phyloP scores from a whole-genome alignment of 1,139 yeast genomes.

The Blastobotrys petasosporus region DNA sequence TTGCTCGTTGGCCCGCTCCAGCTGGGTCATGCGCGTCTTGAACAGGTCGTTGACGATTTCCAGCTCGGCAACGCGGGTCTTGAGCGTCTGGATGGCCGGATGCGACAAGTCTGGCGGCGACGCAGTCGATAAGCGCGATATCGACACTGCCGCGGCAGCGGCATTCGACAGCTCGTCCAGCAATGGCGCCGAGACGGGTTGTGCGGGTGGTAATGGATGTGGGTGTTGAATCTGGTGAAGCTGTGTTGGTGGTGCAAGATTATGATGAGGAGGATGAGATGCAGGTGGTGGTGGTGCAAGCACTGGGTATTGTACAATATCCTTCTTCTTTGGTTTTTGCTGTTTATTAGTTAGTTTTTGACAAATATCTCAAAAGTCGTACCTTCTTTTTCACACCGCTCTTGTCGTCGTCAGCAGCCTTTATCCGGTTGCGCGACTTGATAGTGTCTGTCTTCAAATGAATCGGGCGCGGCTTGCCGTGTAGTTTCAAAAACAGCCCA shows the following conservation, averaged over 20 bases:
- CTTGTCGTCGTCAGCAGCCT: slow-evolving; percentile 23
- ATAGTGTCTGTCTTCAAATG: slow-evolving; percentile 87
- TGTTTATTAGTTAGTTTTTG: neutral
- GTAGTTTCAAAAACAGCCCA: slow-evolving; percentile 83
- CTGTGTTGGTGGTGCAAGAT: neutral
- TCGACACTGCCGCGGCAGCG: slow-evolving; percentile 6
- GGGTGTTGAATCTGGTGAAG: no score
- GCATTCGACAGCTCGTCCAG: neutral
- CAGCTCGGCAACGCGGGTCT: slow-evolving; percentile 72
- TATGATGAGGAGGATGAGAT: neutral
- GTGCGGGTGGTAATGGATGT: neutral
- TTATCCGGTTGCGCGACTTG: slow-evolving; percentile 79
- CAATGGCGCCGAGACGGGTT: slow-evolving; percentile 3
- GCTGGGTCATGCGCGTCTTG: slow-evolving; percentile 71
- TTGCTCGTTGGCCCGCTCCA: slow-evolving; percentile 41
- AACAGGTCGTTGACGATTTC: slow-evolving; percentile 86
- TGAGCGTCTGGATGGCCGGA: slow-evolving; percentile 16
- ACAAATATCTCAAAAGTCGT: neutral
- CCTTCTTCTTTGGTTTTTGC: slow-evolving; percentile 6
- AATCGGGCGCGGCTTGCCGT: slow-evolving; percentile 89
- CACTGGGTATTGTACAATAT: slow-evolving; percentile 2
- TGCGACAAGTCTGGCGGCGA: slow-evolving; percentile 24
- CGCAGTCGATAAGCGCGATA: slow-evolving; percentile 2
- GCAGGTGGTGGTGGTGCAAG: slow-evolving; percentile 1
- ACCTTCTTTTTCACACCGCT: slow-evolving; percentile 1